phyloP scores from a whole-genome alignment of 768 basidiomycete species.

The Tylopilus rubrobrunneus region DNA sequence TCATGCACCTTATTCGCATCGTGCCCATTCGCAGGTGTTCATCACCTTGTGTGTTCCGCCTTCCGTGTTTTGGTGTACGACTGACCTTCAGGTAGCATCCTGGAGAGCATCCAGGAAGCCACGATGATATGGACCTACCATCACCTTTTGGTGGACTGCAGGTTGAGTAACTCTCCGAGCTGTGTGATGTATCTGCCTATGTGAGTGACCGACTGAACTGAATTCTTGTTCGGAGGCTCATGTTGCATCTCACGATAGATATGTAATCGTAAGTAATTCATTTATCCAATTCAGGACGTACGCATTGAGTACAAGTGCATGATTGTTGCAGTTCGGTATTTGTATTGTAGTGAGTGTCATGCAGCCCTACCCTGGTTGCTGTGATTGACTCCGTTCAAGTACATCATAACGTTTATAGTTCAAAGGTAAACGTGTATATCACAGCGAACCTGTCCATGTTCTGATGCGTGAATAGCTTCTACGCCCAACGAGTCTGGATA shows the following conservation, averaged over 20 bases:
- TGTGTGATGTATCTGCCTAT: slow-evolving; percentile 5
- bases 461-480: slow-evolving; percentile 16
- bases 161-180: not conserved
- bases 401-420: slow-evolving; percentile 17
- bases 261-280: not conserved
- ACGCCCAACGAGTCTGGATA: slow-evolving; percentile 26
- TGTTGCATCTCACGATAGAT: not conserved
- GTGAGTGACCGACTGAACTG: not conserved
- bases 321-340: not conserved
- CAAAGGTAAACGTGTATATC: slow-evolving; percentile 10
- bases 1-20: not conserved
- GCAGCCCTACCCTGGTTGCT: not conserved
- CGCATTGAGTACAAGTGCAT: not conserved
- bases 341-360: slow-evolving; percentile 2
- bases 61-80: too few relatives aligned
- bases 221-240: not conserved
- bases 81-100: slow-evolving; percentile 7
- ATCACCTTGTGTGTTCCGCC: slow-evolving; percentile 7
- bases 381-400: slow-evolving; percentile 9
- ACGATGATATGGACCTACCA: not conserved
- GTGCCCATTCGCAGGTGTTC: not conserved
- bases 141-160: slow-evolving; percentile 10
- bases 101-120: slow-evolving; percentile 5
- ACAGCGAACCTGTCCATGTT: not conserved
- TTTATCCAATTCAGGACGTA: not conserved